Conservation (phyloP, 2,329 filamentous ascomycete genomes). For the Penicillium polonicum region DNA sequence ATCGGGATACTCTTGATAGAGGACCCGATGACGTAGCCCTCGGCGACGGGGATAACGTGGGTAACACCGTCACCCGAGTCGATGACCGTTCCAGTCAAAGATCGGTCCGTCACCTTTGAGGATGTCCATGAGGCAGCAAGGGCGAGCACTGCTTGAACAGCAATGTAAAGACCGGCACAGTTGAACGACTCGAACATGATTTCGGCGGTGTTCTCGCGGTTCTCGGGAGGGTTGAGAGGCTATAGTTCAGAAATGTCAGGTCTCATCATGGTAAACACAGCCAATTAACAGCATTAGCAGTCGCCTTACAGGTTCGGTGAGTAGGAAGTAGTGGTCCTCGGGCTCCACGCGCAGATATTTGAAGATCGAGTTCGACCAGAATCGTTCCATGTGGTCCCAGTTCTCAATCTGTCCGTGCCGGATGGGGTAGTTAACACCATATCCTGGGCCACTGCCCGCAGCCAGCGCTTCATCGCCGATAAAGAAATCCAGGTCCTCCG, state of each 20-base stretch:
- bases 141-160: conserved; percentile 93
- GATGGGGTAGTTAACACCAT: conserved; percentile 96
- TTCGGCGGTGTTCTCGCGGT: conserved; percentile 97
- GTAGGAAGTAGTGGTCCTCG: conserved; percentile 96
- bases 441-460: conserved; percentile 81
- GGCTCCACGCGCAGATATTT: conserved; percentile 98
- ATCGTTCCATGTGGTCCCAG: conserved; percentile 99
- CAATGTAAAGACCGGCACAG: conserved; percentile 97
- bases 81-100: conserved; percentile 94
- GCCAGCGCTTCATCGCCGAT: conserved; percentile 94
- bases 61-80: conserved; percentile 98
- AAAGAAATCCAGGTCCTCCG: conserved; percentile 97
- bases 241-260: conserved; percentile 39
- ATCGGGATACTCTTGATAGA: conserved; percentile 99
- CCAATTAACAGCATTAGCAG: neutral
- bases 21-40: conserved; percentile 97
- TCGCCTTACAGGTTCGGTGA: conserved; percentile 82
- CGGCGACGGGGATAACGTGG: conserved; percentile 96
- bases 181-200: conserved; percentile 99
- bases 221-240: conserved; percentile 97
- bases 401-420: conserved; percentile 98
- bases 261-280: neutral
- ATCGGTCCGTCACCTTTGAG: conserved; percentile 94
- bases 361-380: conserved; percentile 99
- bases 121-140: conserved; percentile 98